Evolutionary conservation across 495 filamentous ascomycete genomes (phyloP), one percentile per base, ranked within the genome.

Genomic region (Penicillium manginii): DNA sequence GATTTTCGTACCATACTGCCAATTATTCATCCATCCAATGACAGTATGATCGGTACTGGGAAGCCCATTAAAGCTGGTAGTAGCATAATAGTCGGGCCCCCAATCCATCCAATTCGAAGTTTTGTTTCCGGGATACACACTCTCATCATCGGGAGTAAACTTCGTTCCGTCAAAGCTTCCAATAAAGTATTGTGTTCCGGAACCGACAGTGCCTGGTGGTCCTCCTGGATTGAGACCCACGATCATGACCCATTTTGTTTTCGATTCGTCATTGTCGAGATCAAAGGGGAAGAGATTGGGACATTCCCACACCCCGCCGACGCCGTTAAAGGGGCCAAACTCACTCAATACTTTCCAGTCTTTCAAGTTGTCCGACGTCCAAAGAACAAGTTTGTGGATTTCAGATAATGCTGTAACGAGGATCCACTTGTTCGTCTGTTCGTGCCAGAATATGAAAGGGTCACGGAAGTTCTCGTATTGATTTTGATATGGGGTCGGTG

Each of bases 21-120:
- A 86, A 58, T 87, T 87, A 47, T 75, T 82, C 55, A 84, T 83
- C 84, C 84, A 87, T 5, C 75, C 79, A 37, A 87, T 75, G 31
- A 80, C 62, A 29, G 76, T 74, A 18, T 72, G 72, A 22, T 73
- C 64, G 21, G 62, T 69, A 4, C 57, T 52, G 0, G 77, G 69
- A 5, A 83, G 65, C 10, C 77, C 78, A 59, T 81, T 79, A 62
- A 81, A 86, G 62, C 77, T 80, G 51, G 81, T 72, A 0, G 78
- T 81, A 22, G 84, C 84, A 58, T 86, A 86, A 59, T 80, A 83
- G 65, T 86, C 84, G 48, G 84, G 84, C 18, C 74, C 81, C 56
- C 81, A 84, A 65, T 87, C 83, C 45, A 84, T 59, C 64, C 73
- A 75, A 49, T 72, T 75, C 10, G 65, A 17, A 3, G 59, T 50